phyloP scores from a whole-genome alignment of 306 rosid species.

The Fragaria ananassa region DNA sequence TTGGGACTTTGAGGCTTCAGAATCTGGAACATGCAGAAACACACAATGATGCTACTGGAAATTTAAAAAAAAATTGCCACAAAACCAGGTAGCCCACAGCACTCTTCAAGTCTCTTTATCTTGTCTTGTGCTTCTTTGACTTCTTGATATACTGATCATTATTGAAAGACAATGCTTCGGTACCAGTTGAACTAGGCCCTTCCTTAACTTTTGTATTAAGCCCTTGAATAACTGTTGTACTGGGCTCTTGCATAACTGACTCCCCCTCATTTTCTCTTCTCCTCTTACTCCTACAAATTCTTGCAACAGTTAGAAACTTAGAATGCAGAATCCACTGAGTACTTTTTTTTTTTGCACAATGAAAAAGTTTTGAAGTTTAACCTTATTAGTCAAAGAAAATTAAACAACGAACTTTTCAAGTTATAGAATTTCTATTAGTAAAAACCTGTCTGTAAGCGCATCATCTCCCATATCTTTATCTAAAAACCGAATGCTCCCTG shows the following conservation, averaged over 20 bases:
- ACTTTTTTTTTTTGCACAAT: neutral
- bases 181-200: conserved; percentile 9
- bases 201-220: neutral
- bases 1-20: neutral
- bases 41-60: conserved; percentile 3
- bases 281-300: conserved; percentile 45
- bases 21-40: neutral
- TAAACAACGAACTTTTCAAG: neutral
- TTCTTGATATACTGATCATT: conserved; percentile 9
- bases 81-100: neutral
- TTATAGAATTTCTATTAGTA: neutral
- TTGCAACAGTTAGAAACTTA: neutral
- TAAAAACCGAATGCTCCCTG: conserved; percentile 78
- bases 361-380: neutral
- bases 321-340: neutral
- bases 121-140: conserved; percentile 14
- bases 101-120: conserved; percentile 5
- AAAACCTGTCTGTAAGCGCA: conserved; percentile 45
- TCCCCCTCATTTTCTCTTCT: conserved; percentile 42
- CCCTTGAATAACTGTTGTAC: neutral
- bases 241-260: conserved; percentile 10
- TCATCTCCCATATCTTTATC: conserved; percentile 43
- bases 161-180: neutral
- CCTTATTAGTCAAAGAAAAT: neutral
- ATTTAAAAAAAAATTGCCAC: neutral